These are phyloP conservation scores for Solanum microdontum DNA, from an alignment of 257 asterid species.

Conservation along the genomic window DNA sequence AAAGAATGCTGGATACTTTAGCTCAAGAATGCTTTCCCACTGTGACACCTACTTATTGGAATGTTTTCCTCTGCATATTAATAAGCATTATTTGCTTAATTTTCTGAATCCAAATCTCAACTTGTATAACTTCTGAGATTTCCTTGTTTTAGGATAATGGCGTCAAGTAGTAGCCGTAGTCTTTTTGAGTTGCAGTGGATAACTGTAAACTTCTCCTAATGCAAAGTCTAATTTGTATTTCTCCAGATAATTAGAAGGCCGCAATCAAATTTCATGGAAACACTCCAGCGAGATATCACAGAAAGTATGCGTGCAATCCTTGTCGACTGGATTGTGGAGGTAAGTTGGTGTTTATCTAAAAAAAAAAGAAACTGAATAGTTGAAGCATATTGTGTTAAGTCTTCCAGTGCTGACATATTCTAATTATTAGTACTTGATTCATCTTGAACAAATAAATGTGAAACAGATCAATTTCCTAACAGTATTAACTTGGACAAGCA, in stretches of 20 bases:
- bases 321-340: constrained; percentile 96
- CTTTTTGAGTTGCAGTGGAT: background rate
- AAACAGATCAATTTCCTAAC: background rate
- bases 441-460: background rate
- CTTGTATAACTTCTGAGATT: background rate
- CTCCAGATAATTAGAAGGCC: constrained; percentile 53
- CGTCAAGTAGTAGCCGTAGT: background rate
- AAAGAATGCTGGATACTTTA: background rate
- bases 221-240: background rate
- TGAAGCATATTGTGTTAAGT: background rate
- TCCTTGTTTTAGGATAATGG: background rate
- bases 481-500: background rate
- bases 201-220: background rate
- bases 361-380: background rate
- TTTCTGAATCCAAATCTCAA: background rate
- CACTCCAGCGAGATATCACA: constrained; percentile 57
- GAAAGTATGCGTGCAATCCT: constrained; percentile 67
- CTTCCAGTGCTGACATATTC: background rate
- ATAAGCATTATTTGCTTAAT: background rate
- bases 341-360: constrained; percentile 10
- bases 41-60: background rate
- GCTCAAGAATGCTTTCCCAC: background rate
- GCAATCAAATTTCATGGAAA: constrained; percentile 53
- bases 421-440: background rate
- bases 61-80: background rate